Evolutionary conservation across 2,329 filamentous ascomycete species (phyloP).

Genomic region (Fusarium lateritium): DNA sequence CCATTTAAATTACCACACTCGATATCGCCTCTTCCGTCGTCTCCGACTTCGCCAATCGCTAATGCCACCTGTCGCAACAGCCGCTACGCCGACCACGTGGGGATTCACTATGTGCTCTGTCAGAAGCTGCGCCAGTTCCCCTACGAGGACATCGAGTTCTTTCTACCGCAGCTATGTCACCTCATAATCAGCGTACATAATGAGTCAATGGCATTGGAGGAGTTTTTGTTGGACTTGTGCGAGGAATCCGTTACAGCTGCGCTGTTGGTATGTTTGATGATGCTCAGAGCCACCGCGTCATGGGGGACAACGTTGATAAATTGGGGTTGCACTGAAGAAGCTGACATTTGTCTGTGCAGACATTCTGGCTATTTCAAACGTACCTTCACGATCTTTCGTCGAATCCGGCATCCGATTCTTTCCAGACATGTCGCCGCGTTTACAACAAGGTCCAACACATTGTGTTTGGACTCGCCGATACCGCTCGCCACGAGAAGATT

Average conservation of each 20-base stretch:
- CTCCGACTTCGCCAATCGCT: constrained; percentile 45
- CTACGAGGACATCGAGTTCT: constrained; percentile 94
- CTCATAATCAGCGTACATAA: constrained; percentile 90
- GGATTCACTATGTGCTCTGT: constrained; percentile 90
- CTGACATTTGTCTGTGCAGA: constrained; percentile 64
- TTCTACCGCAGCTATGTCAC: constrained; percentile 89
- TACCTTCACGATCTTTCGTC: constrained; percentile 85
- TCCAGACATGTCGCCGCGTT: constrained; percentile 85
- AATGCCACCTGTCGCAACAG: constrained; percentile 62
- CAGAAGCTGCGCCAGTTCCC: constrained; percentile 90
- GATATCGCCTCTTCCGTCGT: constrained; percentile 22
- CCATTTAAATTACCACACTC: constrained; percentile 1
- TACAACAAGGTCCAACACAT: constrained; percentile 93
- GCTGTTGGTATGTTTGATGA: constrained; percentile 74
- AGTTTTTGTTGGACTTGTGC: constrained; percentile 88
- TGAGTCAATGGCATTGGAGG: constrained; percentile 91
- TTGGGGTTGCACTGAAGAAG: constrained; percentile 4
- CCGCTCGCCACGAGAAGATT: constrained; percentile 79
- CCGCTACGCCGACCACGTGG: constrained; percentile 90
- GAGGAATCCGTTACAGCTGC: constrained; percentile 90
- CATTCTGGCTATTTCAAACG: constrained; percentile 92
- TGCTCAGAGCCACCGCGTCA: constrained; percentile 14
- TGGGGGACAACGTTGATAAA: constrained; percentile 14
- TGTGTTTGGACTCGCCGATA: constrained; percentile 83
- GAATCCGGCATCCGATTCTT: constrained; percentile 81